Evolutionary conservation across 495 filamentous ascomycete genomes (phyloP).

Genomic region (Penicillium bialowiezense): DNA sequence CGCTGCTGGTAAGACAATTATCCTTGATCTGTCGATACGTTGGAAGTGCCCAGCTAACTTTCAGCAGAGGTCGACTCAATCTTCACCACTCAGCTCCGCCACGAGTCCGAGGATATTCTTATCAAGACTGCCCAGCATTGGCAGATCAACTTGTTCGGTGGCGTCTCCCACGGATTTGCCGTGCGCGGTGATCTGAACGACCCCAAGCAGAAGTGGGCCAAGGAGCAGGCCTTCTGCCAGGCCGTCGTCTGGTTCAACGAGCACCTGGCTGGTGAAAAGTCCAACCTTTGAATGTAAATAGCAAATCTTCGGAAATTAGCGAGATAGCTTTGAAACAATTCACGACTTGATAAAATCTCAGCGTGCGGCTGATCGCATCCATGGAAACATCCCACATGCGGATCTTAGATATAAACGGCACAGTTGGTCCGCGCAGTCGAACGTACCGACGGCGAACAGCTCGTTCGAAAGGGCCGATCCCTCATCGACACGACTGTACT

Average conservation of each 20-base stretch:
- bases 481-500: background rate
- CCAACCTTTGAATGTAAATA: background rate
- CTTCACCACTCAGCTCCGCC: conserved; percentile 73
- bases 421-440: background rate
- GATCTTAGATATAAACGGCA: background rate
- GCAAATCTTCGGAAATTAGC: background rate
- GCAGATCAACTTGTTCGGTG: conserved; percentile 78
- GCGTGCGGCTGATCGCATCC: background rate
- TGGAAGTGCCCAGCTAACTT: background rate
- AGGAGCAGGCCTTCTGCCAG: conserved; percentile 83
- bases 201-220: conserved; percentile 66
- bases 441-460: background rate
- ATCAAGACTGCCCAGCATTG: conserved; percentile 63
- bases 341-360: background rate
- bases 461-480: background rate
- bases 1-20: conserved; percentile 56
- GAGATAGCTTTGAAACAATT: background rate
- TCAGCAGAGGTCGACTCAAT: conserved; percentile 67
- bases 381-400: background rate
- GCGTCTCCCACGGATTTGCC: conserved; percentile 77
- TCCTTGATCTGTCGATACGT: background rate
- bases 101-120: conserved; percentile 58
- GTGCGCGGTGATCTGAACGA: conserved; percentile 64
- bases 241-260: conserved; percentile 76
- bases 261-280: conserved; percentile 32